phyloP scores from a whole-genome alignment of 305 asterid genomes.

The Stenogyne calaminthoides region DNA sequence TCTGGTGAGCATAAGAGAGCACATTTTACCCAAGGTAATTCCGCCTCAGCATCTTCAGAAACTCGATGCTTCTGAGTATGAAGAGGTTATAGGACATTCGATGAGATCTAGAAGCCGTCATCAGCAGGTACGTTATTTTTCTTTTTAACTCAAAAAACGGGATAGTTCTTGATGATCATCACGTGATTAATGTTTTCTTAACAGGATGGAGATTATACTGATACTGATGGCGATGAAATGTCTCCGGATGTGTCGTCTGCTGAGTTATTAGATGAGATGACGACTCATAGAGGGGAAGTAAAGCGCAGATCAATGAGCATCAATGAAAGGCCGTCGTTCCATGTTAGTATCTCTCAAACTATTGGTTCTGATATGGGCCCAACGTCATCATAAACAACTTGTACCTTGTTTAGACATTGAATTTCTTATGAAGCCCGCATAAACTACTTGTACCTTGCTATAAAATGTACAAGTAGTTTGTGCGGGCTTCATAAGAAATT shows the following conservation, averaged over 20 bases:
- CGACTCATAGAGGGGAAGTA: conserved; percentile 69
- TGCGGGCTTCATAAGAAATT: no score
- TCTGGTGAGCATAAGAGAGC: conserved; percentile 60
- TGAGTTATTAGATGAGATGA: conserved; percentile 67
- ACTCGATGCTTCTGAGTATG: conserved; percentile 83
- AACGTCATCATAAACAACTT: no score
- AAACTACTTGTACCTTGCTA: no score
- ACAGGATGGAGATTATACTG: conserved; percentile 36
- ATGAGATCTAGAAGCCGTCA: conserved; percentile 24
- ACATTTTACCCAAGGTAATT: conserved; percentile 63
- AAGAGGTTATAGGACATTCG: conserved; percentile 57
- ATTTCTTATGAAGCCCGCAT: no score
- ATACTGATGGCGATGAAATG: conserved; percentile 32
- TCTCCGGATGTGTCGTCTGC: conserved; percentile 37
- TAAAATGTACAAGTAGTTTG: no score
- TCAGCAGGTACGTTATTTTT: conserved; percentile 18
- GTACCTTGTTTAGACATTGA: no score
- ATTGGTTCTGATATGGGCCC: no score
- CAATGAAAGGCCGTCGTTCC: conserved; percentile 24
- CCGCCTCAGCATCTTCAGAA: conserved; percentile 48
- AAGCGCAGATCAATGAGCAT: conserved; percentile 54
- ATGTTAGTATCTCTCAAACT: conserved; percentile 14
- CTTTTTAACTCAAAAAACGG: background rate
- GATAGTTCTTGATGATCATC: background rate
- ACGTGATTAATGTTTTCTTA: background rate